Conservation (phyloP, 306 rosid species). For the Medicago lupulina region DNA sequence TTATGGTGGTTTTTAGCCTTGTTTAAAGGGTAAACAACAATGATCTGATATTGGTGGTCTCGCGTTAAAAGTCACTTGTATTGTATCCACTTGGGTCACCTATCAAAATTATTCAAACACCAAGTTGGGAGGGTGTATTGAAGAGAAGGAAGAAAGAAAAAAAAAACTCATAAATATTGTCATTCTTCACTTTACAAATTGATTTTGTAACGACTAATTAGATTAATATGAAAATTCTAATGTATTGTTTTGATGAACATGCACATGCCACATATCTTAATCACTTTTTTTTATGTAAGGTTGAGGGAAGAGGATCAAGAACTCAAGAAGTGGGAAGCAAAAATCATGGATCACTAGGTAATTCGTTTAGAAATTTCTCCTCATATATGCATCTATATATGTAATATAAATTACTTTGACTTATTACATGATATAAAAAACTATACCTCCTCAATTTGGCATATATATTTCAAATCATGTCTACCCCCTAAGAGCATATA, state of each 20-base stretch:
- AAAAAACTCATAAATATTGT: too few species aligned
- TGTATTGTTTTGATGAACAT: neutral
- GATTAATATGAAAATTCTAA: too few species aligned
- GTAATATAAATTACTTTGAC: conserved; percentile 7
- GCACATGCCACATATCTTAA: neutral
- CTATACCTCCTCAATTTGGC: neutral
- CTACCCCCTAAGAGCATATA: conserved; percentile 1
- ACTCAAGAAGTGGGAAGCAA: conserved; percentile 43
- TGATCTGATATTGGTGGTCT: too few species aligned
- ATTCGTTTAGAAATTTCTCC: conserved; percentile 26
- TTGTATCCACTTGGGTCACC: too few species aligned
- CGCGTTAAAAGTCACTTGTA: too few species aligned
- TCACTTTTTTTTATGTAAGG: conserved; percentile 24
- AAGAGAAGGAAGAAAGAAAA: too few species aligned
- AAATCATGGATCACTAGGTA: conserved; percentile 38
- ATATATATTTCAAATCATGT: conserved; percentile 25
- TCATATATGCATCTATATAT: neutral
- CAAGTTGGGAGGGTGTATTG: too few species aligned
- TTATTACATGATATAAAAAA: neutral
- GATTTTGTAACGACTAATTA: too few species aligned
- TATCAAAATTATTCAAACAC: too few species aligned
- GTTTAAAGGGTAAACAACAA: too few species aligned
- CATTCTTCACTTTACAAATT: too few species aligned
- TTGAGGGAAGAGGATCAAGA: conserved; percentile 43
- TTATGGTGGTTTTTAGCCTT: too few species aligned